Evolutionary conservation across 805 yeast genomes (phyloP), one percentile per base, ranked within the genome.

Genomic region (Saccharomycopsis javanensis): DNA sequence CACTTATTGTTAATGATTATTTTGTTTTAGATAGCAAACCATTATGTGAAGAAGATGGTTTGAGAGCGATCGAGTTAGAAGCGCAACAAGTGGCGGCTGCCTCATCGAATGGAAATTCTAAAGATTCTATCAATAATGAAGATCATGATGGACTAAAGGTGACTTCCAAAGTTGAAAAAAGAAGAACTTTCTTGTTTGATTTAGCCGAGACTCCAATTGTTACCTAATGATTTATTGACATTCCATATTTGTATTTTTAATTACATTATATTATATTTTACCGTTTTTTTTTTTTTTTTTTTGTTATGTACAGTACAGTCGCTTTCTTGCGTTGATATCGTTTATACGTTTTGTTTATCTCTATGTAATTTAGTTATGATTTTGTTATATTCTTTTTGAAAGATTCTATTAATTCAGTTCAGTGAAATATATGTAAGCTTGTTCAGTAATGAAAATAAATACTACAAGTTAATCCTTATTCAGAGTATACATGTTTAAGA

Each of bases 1-100:
- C 65, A 1, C 62, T 64, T 6, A 85, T 86, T 55, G 67, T 67
- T 3, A 70, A 69, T 20, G 92, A 85, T 66, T 86, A 81, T 65
- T 73, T 76, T 58, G 71, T 81, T 20, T 73, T 78, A 58, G 74
- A 78, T 56, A 78, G 72, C 2, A 64, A 66, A 20, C 75, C 81
- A 5, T 69, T 75, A 50, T 83, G 89, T 71, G 87, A 83, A 64
- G 53, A 50, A 10, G 63, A 60, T 45, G 63, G 63, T n/a, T 51
- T 60, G 34, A 30, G 35, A 13, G 63, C 50, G 35, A 57, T 60
- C 34, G 63, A 60, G 33, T 31, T 50, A 27, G 63, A 60, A 37
- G 54, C 42, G 33, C 55, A 38, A n/a, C 55, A 51, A 31, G 25
- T 35, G 31, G 54, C 27, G 5, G 53, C 46, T 30, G 33, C 55